These are phyloP conservation scores for Amniculicola lignicola DNA, from an alignment of 495 filamentous ascomycete genomes.

Conservation along the genomic window DNA sequence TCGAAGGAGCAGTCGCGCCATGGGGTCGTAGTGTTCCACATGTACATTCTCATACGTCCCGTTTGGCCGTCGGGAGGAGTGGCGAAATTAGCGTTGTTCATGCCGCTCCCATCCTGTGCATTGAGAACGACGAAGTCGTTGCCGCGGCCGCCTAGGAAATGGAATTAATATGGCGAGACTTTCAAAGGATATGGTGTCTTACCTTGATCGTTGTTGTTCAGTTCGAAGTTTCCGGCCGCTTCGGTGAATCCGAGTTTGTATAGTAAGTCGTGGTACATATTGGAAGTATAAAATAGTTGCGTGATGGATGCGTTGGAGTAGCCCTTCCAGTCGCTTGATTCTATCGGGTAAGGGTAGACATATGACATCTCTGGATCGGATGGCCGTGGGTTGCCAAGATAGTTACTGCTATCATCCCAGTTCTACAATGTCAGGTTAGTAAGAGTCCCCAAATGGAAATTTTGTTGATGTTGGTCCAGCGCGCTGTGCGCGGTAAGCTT, in stretches of 20 bases:
- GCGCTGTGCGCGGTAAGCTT: background rate
- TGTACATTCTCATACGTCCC: constrained; percentile 53
- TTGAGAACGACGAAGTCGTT: constrained; percentile 54
- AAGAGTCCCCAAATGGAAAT: too few species aligned
- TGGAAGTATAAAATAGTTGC: constrained; percentile 56
- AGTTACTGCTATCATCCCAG: constrained; percentile 40
- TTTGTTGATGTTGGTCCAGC: too few species aligned
- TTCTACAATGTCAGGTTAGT: too few species aligned
- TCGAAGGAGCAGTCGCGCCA: constrained; percentile 49
- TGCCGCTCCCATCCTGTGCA: constrained; percentile 51
- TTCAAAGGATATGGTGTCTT: too few species aligned
- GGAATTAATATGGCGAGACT: too few species aligned
- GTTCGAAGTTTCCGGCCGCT: constrained; percentile 54
- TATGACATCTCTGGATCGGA: constrained; percentile 38
- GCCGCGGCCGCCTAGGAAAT: constrained; percentile 47
- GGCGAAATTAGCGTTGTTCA: constrained; percentile 54
- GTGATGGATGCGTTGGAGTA: constrained; percentile 48
- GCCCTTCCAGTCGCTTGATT: constrained; percentile 35
- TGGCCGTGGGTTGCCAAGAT: constrained; percentile 46
- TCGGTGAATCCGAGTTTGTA: constrained; percentile 55
- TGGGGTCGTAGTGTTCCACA: constrained; percentile 45
- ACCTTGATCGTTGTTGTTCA: constrained; percentile 50
- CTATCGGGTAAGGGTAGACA: constrained; percentile 43
- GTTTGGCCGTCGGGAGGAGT: constrained; percentile 50
- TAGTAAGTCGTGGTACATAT: constrained; percentile 53